Conservation (phyloP, 192 early-diverging fungal species). For the Backusella psychrophila region DNA sequence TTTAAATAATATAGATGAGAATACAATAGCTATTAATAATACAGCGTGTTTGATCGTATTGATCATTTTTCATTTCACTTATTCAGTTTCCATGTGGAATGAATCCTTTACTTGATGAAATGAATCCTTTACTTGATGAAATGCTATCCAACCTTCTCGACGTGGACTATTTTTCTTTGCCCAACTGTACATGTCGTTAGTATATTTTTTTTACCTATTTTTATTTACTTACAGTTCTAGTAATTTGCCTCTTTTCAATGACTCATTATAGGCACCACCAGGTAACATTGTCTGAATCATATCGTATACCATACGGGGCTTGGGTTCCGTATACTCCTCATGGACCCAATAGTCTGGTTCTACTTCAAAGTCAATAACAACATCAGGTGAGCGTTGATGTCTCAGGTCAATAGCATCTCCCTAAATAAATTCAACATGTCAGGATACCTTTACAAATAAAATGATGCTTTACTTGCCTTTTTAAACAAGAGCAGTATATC, state of each 20-base stretch:
- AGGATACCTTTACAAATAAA: background rate
- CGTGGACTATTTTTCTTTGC: slow-evolving; percentile 16
- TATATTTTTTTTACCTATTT: too few relatives aligned
- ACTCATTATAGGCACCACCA: slow-evolving; percentile 40
- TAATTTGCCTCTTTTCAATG: slow-evolving; percentile 41
- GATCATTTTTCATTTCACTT: background rate
- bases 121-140: slow-evolving; percentile 21
- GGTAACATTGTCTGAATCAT: slow-evolving; percentile 62
- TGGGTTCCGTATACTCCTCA: slow-evolving; percentile 50
- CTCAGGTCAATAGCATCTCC: slow-evolving; percentile 58
- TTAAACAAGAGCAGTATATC: slow-evolving; percentile 61
- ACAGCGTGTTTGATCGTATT: background rate
- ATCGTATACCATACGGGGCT: slow-evolving; percentile 46
- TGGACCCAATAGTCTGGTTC: slow-evolving; percentile 48
- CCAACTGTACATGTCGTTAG: slow-evolving; percentile 19
- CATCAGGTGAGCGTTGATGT: slow-evolving; percentile 58
- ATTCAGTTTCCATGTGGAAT: background rate
- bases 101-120: slow-evolving; percentile 17
- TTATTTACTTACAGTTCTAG: slow-evolving; percentile 46
- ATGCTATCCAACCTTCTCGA: slow-evolving; percentile 32
- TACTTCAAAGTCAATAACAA: slow-evolving; percentile 57
- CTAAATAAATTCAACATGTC: slow-evolving; percentile 1
- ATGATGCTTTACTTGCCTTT: slow-evolving; percentile 16
- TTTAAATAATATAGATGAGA: too few relatives aligned
- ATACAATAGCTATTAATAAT: background rate